Evolutionary conservation across 1,284 basidiomycete genomes (phyloP).

Genomic region (Moesziomyces antarcticus): DNA sequence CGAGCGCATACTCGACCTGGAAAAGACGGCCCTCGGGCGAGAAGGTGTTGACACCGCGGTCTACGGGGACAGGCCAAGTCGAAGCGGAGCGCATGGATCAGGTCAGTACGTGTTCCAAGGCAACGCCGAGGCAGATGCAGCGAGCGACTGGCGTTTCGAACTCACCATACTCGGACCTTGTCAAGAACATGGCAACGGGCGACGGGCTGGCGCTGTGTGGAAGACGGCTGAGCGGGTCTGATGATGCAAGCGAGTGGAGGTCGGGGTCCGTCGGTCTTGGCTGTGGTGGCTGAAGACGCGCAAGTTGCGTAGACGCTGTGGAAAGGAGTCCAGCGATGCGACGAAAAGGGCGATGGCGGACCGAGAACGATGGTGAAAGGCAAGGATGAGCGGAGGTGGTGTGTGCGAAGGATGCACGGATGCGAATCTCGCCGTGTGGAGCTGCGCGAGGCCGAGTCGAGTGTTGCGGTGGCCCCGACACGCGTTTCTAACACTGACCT

Average conservation of each 20-base stretch:
- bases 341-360: not conserved
- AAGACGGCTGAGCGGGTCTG: too few relatives aligned
- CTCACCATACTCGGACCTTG: constrained; percentile 89
- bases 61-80: constrained; percentile 69
- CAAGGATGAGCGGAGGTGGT: constrained; percentile 12
- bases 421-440: constrained; percentile 32
- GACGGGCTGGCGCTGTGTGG: not conserved
- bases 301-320: constrained; percentile 1
- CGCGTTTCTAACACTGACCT: constrained; percentile 33
- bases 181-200: constrained; percentile 77
- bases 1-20: constrained; percentile 97
- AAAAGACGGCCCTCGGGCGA: constrained; percentile 95
- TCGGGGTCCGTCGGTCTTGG: too few relatives aligned
- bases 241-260: too few relatives aligned
- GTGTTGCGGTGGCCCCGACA: constrained; percentile 44
- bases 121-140: not conserved
- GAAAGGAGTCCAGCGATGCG: not conserved
- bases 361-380: not conserved
- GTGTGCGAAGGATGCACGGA: constrained; percentile 18
- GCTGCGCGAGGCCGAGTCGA: constrained; percentile 7
- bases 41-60: constrained; percentile 98
- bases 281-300: too few relatives aligned
- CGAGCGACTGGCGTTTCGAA: not conserved
- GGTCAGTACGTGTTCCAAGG: not conserved
- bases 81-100: not conserved